A percentile compares a stretch with the other conserved stretches of the same genome.
Evolutionary conservation across 306 rosid genomes (phyloP).

Genomic region (Mucuna pruriens): DNA sequence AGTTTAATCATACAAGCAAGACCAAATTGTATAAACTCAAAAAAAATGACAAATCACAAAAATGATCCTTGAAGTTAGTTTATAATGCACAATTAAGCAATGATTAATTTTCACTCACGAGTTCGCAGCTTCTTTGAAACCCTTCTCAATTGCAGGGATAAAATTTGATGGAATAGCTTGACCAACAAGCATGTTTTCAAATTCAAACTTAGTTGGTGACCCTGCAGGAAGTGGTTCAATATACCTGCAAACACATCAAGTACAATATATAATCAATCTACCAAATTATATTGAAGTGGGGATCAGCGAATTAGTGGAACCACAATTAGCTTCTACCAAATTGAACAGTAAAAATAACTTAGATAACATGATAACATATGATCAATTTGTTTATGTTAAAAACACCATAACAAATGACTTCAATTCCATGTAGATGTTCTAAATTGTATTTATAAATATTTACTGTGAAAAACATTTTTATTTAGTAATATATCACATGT

Average conservation of each 20-base stretch:
- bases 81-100: neutral
- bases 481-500: neutral
- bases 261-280: neutral
- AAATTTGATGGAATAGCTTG: slow-evolving; percentile 96
- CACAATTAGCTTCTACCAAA: slow-evolving; percentile 17
- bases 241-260: slow-evolving; percentile 60
- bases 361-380: neutral
- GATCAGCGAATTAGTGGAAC: neutral
- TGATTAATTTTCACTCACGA: slow-evolving; percentile 62
- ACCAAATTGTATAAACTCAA: neutral
- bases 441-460: neutral
- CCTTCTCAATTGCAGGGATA: slow-evolving; percentile 96
- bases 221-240: slow-evolving; percentile 89
- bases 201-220: slow-evolving; percentile 83
- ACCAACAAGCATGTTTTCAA: slow-evolving; percentile 91
- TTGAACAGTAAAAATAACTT: slow-evolving; percentile 1
- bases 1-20: neutral
- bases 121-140: slow-evolving; percentile 97
- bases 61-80: neutral
- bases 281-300: too few species aligned
- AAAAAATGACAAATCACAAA: neutral
- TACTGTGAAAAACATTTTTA: neutral
- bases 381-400: neutral
- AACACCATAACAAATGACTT: neutral
- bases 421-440: neutral